Percentiles rank a stretch among this genome's conserved stretches.
phyloP scores from a whole-genome alignment of 768 basidiomycete species.

The Tulasnella sp. region DNA sequence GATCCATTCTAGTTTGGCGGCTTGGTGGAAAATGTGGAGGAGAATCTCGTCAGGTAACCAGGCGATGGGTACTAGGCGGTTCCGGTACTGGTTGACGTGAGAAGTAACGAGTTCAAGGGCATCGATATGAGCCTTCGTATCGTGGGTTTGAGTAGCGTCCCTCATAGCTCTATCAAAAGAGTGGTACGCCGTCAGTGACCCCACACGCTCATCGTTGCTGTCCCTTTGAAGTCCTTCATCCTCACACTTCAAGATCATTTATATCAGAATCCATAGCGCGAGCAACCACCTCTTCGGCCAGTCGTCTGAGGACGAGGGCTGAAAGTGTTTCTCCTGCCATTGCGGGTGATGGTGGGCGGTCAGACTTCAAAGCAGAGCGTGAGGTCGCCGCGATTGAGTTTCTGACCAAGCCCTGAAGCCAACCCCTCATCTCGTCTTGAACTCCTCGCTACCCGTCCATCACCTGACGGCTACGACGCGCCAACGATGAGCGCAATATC shows the following conservation, averaged over 20 bases:
- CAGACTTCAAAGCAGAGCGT: not conserved
- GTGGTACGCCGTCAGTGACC: not conserved
- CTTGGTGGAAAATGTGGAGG: not conserved
- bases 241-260: slow-evolving; percentile 1
- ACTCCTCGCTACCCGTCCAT: not conserved
- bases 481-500: slow-evolving; percentile 24
- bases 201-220: not conserved
- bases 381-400: not conserved
- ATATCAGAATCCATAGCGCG: not conserved
- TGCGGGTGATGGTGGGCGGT: not conserved
- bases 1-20: not conserved
- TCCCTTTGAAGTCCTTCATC: not conserved
- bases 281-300: not conserved
- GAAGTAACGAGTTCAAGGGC: not conserved
- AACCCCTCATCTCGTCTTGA: not conserved
- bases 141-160: not conserved
- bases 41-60: not conserved
- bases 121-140: not conserved
- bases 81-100: not conserved
- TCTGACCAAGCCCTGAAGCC: slow-evolving; percentile 15
- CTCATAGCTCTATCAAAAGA: not conserved
- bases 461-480: not conserved
- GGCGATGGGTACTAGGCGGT: not conserved
- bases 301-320: not conserved
- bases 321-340: not conserved